phyloP scores from a whole-genome alignment of 345 rosid genomes.

The Camelina hispida region DNA sequence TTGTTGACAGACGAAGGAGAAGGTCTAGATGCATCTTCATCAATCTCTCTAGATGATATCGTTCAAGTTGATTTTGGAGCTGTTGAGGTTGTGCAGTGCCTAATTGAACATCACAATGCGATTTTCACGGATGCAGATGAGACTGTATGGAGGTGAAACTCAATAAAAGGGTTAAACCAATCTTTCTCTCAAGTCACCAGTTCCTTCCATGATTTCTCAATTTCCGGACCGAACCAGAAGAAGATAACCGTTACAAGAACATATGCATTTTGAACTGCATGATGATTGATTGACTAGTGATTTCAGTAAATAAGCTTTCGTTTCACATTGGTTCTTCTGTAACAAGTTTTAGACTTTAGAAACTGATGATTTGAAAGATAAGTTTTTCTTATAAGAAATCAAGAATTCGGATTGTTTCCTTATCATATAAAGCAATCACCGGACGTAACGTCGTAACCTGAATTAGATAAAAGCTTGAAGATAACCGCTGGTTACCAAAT shows the following conservation, averaged over 20 bases:
- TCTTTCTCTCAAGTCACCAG: constrained; percentile 19
- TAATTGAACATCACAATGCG: constrained; percentile 86
- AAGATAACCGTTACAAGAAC: constrained; percentile 20
- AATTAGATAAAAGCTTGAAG: neutral
- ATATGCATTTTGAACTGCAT: constrained; percentile 32
- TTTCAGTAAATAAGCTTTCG: constrained; percentile 37
- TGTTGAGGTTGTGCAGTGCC: constrained; percentile 80
- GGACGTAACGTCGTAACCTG: neutral
- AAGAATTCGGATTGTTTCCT: constrained; percentile 4
- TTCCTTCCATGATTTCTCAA: neutral
- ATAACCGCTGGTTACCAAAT: neutral
- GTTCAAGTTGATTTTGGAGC: constrained; percentile 72
- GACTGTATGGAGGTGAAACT: constrained; percentile 44
- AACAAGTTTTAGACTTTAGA: constrained; percentile 20
- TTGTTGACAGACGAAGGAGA: constrained; percentile 71
- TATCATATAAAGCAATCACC: neutral
- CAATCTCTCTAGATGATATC: constrained; percentile 82
- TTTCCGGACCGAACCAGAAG: neutral
- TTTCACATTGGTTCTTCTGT: constrained; percentile 18
- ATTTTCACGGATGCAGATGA: constrained; percentile 78
- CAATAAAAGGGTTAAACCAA: constrained; percentile 1
- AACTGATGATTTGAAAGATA: neutral
- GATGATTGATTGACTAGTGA: constrained; percentile 24
- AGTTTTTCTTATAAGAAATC: neutral
- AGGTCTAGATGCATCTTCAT: constrained; percentile 64